phyloP scores from a whole-genome alignment of 2,329 filamentous ascomycete species.

The Penicillium sp. region DNA sequence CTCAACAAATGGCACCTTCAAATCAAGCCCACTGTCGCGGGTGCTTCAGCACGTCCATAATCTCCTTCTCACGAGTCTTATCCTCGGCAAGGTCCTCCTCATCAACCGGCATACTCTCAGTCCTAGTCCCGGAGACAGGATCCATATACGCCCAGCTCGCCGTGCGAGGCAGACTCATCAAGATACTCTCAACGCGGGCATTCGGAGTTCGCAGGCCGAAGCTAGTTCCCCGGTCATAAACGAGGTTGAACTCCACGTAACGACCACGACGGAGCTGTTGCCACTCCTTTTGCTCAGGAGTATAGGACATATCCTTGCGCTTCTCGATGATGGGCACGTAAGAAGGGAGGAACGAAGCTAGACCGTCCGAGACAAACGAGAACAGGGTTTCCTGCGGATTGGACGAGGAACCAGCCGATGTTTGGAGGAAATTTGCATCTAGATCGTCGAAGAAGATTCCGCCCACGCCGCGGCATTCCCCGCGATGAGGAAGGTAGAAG shows the following conservation, averaged over 20 bases:
- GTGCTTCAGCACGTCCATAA: conserved; percentile 71
- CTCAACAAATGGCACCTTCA: not conserved
- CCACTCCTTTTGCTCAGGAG: conserved; percentile 87
- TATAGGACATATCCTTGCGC: conserved; percentile 90
- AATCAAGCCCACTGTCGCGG: conserved; percentile 64
- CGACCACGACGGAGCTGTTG: conserved; percentile 92
- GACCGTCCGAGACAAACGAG: conserved; percentile 81
- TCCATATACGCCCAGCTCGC: conserved; percentile 98
- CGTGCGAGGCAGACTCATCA: conserved; percentile 94
- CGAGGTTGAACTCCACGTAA: conserved; percentile 98
- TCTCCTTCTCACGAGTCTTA: conserved; percentile 66
- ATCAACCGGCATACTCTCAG: conserved; percentile 53
- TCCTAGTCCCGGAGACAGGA: conserved; percentile 51
- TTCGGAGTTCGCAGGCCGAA: conserved; percentile 94
- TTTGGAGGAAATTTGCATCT: conserved; percentile 60
- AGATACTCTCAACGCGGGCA: conserved; percentile 89
- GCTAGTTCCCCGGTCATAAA: conserved; percentile 91
- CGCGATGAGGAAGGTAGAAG: conserved; percentile 90
- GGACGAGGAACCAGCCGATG: conserved; percentile 57
- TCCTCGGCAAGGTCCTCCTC: conserved; percentile 41
- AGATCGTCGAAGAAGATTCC: conserved; percentile 99
- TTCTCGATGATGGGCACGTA: conserved; percentile 88
- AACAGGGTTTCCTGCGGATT: conserved; percentile 89
- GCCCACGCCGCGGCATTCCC: conserved; percentile 83
- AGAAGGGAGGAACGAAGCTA: conserved; percentile 84